These are phyloP conservation scores for Glarea lozoyensis DNA, from an alignment of 495 filamentous ascomycete species.

Conservation along the genomic window DNA sequence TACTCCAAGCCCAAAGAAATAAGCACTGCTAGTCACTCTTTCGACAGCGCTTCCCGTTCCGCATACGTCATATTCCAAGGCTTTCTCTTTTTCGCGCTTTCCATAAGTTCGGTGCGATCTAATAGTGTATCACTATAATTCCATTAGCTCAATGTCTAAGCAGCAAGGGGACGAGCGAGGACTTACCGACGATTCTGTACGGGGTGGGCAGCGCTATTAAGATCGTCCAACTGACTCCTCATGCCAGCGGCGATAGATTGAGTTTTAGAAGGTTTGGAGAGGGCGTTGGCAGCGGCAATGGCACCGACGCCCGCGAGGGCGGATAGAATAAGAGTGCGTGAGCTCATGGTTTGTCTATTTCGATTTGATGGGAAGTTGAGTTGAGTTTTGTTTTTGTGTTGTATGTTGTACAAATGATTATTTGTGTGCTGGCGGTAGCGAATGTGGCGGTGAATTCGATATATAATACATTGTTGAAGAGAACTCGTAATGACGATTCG, in stretches of 20 bases:
- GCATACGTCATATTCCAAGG: slow-evolving; percentile 12
- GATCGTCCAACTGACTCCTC: slow-evolving; percentile 6
- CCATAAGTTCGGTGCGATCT: slow-evolving; percentile 7
- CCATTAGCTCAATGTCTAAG: neutral
- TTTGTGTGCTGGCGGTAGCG: too few relatives aligned
- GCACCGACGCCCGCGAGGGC: neutral
- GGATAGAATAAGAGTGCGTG: neutral
- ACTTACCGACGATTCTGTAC: slow-evolving; percentile 3
- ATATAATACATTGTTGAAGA: too few relatives aligned
- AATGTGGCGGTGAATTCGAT: too few relatives aligned
- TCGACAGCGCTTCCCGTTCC: slow-evolving; percentile 1
- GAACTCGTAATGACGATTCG: too few relatives aligned
- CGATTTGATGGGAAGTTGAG: neutral
- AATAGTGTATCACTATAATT: slow-evolving; percentile 1
- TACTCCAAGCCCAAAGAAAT: neutral
- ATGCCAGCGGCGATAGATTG: slow-evolving; percentile 2
- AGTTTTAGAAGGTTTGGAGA: slow-evolving; percentile 2
- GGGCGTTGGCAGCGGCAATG: neutral
- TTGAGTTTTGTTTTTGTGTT: neutral
- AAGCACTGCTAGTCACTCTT: neutral
- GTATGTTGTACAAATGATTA: too few relatives aligned
- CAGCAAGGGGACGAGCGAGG: neutral
- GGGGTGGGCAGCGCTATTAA: neutral
- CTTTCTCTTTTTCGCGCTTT: slow-evolving; percentile 5
- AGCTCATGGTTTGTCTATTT: neutral